Evolutionary conservation across 805 yeast genomes (phyloP).

Genomic region (Cyberlindnera maritima): DNA sequence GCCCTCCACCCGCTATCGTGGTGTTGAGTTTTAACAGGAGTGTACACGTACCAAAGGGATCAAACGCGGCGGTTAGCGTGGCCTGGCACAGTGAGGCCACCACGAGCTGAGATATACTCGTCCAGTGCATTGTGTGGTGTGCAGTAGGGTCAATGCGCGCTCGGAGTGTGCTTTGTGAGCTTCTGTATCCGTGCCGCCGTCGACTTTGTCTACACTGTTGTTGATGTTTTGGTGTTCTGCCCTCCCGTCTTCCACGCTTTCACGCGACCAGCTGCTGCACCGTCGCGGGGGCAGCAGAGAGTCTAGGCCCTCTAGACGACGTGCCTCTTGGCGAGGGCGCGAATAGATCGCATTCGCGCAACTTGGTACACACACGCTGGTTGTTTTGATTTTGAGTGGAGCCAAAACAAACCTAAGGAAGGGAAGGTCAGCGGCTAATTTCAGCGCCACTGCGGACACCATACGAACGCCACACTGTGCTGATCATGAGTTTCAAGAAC

Average conservation of each 20-base stretch:
- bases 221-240: background rate
- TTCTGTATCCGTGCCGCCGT: background rate
- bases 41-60: conserved; percentile 24
- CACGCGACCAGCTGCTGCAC: background rate
- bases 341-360: background rate
- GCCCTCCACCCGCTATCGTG: too few species aligned
- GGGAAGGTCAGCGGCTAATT: background rate
- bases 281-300: background rate
- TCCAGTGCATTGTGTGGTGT: conserved; percentile 11
- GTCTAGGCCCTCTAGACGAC: background rate
- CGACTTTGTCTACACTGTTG: background rate
- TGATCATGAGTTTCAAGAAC: conserved; percentile 20
- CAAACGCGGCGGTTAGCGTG: conserved; percentile 16
- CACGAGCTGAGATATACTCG: conserved; percentile 5
- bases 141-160: too few species aligned
- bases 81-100: conserved; percentile 6
- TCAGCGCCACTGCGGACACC: background rate
- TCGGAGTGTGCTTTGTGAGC: too few species aligned
- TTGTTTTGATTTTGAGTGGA: background rate
- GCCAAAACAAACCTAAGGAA: background rate
- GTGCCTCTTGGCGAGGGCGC: too few species aligned
- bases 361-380: background rate
- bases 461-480: background rate
- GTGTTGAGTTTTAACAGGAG: too few species aligned
- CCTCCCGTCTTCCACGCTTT: background rate